Base-by-base conservation (phyloP, 2,329 filamentous ascomycete genomes). In the Scopulariopsis brevicaulis region DNA sequence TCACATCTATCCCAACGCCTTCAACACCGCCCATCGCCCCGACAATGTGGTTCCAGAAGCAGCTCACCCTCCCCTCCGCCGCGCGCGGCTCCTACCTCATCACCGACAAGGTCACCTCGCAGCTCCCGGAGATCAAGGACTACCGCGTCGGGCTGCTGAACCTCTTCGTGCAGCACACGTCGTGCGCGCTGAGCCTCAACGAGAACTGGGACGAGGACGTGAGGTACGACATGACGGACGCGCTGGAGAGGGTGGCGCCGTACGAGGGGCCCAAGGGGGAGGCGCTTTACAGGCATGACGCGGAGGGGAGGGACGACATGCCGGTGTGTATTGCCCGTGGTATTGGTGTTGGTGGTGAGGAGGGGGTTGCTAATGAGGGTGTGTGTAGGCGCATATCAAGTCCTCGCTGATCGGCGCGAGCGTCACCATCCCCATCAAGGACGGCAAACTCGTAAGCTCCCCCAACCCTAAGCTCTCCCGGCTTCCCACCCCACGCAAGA, bases 91-190 rank as follows among this genome's bases (percentile, higher is more conserved):
- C 85, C 57, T 96, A 96, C 75, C 87, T 97, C 60, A 81, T 97
- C 66, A 96, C 93, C 55, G 84, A 92, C 69, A 77, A 86, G 56
- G 81, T 97, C 58, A 64, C 83, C 28, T 75, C 78, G 55, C 77
- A 84, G 60, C 74, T 97, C 1, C 92, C 93, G 4, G 91, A 96
- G 73, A 81, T 97, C 63, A 78, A 79, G 60, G 71, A 82, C 63
- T 96, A 96, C 81, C 93, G 93, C 70, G 83, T 94, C 64, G 91
- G 91, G 52, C 74, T 96, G 60, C 75, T 97, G 62, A 85, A 96
- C 70, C 79, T 99, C 53, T 99, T 97, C 71, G 80, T 97, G 58
- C 93, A 99, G 74, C 94, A 99, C 74, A 99, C 94, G 5, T 90
- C 85, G 67, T 96, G 91, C 73, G 94, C 89, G 14, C 79, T 99